These are phyloP conservation scores for Ceratobasidium sp. DNA, from an alignment of 1,284 basidiomycete species.

Conservation along the genomic window DNA sequence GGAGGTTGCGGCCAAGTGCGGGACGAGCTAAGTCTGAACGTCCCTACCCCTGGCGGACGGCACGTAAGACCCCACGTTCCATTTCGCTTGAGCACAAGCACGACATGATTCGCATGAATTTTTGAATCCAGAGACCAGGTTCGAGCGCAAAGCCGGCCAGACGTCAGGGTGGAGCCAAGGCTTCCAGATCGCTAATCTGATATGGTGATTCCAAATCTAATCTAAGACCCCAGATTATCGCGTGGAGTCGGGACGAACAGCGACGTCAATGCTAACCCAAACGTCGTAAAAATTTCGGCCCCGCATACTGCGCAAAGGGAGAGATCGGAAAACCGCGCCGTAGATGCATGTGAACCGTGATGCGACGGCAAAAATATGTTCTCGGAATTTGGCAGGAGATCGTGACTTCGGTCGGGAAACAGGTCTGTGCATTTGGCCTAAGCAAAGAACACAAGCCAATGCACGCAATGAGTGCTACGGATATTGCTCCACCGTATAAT, in stretches of 20 bases:
- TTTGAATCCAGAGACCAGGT: slow-evolving; percentile 2
- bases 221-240: slow-evolving; percentile 18
- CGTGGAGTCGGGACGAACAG: not conserved
- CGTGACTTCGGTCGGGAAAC: not conserved
- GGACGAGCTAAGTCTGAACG: no score
- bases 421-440: not conserved
- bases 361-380: not conserved
- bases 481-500: not conserved
- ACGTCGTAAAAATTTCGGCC: slow-evolving; percentile 13
- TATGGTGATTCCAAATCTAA: slow-evolving; percentile 12
- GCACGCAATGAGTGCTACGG: not conserved
- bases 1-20: no score
- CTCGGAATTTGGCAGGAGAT: not conserved
- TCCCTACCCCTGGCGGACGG: no score
- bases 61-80: not conserved
- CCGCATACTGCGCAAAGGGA: not conserved
- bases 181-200: slow-evolving; percentile 20
- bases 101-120: slow-evolving; percentile 20
- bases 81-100: not conserved
- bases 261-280: not conserved
- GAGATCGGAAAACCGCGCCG: not conserved
- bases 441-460: not conserved
- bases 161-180: not conserved
- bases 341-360: slow-evolving; percentile 15
- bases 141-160: not conserved